These are phyloP conservation scores for Aurantiochytrium sp. DNA, from an alignment of 108 stramenopile species.

Conservation along the genomic window DNA sequence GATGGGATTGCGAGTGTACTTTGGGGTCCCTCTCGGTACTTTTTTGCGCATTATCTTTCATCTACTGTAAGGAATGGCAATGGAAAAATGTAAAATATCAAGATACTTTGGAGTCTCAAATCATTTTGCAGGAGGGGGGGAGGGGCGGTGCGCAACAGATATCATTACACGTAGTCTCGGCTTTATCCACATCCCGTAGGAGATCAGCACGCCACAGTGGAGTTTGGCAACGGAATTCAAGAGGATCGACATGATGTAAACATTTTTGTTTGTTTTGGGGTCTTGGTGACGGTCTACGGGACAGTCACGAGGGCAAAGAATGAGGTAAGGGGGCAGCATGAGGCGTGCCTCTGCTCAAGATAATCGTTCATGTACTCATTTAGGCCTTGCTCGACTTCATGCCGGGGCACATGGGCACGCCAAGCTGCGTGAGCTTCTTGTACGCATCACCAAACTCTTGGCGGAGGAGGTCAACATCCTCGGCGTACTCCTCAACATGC, in stretches of 20 bases:
- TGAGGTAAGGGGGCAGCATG: not conserved
- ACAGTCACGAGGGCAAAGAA: too few relatives aligned
- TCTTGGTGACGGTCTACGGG: too few relatives aligned
- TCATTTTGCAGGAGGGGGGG: too few relatives aligned
- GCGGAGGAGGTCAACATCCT: constrained; percentile 77
- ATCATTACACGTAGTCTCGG: too few relatives aligned
- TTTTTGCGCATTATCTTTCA: not conserved
- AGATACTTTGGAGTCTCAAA: too few relatives aligned
- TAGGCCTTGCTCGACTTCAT: not conserved
- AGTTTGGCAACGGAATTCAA: too few relatives aligned
- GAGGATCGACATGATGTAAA: too few relatives aligned
- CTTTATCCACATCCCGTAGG: too few relatives aligned
- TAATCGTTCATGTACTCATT: not conserved
- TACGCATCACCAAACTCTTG: constrained; percentile 77
- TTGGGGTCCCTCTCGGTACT: not conserved
- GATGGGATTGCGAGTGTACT: not conserved
- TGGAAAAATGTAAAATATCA: too few relatives aligned
- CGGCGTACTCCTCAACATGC: constrained; percentile 67
- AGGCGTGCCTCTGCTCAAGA: not conserved
- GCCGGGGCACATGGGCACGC: constrained; percentile 23
- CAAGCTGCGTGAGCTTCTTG: constrained; percentile 77
- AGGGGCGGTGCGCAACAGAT: too few relatives aligned
- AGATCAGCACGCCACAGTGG: too few relatives aligned
- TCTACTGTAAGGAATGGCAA: not conserved
- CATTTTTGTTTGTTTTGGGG: too few relatives aligned